These are phyloP conservation scores for Xerophyta viscosa DNA, from an alignment of 106 monocot species.

Conservation along the genomic window DNA sequence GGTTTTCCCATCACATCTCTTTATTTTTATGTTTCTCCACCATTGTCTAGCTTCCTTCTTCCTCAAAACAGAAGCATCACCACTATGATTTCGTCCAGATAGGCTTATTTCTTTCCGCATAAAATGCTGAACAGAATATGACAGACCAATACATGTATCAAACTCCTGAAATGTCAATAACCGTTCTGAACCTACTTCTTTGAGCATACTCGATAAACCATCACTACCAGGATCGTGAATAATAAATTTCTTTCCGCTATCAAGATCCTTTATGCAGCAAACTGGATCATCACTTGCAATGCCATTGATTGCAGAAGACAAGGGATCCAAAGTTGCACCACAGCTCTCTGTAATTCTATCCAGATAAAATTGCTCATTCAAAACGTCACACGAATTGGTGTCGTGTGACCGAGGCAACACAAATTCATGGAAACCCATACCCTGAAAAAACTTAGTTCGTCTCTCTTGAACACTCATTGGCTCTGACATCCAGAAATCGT, in stretches of 20 bases:
- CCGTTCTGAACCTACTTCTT: conserved; percentile 44
- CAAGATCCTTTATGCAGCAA: conserved; percentile 40
- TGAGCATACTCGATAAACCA: conserved; percentile 29
- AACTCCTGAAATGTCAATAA: conserved; percentile 45
- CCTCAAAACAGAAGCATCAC: background rate
- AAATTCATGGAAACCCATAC: conserved; percentile 39
- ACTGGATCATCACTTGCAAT: conserved; percentile 3
- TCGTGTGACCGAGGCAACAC: background rate
- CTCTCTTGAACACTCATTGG: conserved; percentile 49
- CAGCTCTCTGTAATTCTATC: conserved; percentile 12
- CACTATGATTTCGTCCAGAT: conserved; percentile 5
- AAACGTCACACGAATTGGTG: background rate
- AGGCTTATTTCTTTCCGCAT: conserved; percentile 16
- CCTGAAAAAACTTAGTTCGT: conserved; percentile 29
- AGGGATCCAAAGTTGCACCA: conserved; percentile 15
- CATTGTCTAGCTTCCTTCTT: conserved; percentile 36
- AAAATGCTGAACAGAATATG: conserved; percentile 17
- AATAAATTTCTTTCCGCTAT: conserved; percentile 43
- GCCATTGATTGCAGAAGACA: conserved; percentile 1
- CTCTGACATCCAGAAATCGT: conserved; percentile 36
- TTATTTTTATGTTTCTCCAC: conserved; percentile 35
- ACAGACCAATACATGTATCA: conserved; percentile 36
- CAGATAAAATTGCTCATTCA: background rate
- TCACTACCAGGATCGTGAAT: conserved; percentile 22
- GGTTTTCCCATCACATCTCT: conserved; percentile 5